Percentiles rank a stretch among this genome's conserved stretches.
Conservation (phyloP, 169 alveolate genomes). For the Cardiosporidium cionae region DNA sequence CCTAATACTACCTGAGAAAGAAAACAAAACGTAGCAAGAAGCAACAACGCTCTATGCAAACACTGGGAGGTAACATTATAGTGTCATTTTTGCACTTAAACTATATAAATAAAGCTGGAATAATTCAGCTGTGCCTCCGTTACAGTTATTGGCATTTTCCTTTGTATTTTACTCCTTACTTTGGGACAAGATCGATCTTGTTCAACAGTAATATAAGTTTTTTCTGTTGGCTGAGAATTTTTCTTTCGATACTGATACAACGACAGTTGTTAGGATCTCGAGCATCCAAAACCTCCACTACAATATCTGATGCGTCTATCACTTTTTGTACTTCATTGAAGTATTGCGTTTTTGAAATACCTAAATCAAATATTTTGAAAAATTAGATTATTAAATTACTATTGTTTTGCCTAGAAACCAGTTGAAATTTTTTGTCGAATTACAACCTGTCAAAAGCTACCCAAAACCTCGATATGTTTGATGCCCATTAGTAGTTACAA, state of each 20-base stretch:
- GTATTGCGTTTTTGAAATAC: constrained; percentile 27
- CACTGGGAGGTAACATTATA: too few species aligned
- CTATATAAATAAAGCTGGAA: background rate
- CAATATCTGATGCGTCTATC: constrained; percentile 73
- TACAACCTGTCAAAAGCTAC: too few species aligned
- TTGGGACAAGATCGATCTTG: constrained; percentile 87
- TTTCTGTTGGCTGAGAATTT: constrained; percentile 65
- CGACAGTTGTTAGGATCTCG: constrained; percentile 85
- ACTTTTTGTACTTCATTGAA: constrained; percentile 48
- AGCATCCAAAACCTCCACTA: constrained; percentile 82
- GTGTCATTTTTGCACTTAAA: background rate
- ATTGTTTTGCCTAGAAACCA: too few species aligned
- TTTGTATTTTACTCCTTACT: constrained; percentile 41
- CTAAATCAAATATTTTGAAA: too few species aligned
- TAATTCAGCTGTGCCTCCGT: background rate
- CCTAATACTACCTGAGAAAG: too few species aligned
- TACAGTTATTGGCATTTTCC: background rate
- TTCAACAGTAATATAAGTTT: constrained; percentile 76
- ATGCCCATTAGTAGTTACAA: too few species aligned
- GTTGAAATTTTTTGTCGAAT: too few species aligned
- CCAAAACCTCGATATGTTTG: too few species aligned
- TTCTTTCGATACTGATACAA: constrained; percentile 69
- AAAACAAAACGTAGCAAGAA: too few species aligned
- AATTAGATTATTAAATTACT: too few species aligned
- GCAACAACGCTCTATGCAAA: too few species aligned